A percentile compares a stretch with the other conserved stretches of the same genome.
Evolutionary conservation across 169 alveolate species (phyloP).

Genomic region (Plasmodium chabaudi): DNA sequence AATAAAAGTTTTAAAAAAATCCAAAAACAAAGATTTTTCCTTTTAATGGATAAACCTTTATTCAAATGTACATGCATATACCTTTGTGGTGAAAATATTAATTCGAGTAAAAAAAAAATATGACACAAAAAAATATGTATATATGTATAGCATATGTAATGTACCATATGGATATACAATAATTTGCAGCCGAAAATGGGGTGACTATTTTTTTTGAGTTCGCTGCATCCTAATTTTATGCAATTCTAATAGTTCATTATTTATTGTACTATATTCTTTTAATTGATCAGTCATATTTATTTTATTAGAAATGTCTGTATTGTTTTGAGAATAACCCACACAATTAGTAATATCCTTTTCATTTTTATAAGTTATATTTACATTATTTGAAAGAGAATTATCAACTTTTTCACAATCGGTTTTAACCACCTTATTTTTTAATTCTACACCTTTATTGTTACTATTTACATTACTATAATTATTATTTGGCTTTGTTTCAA

Average conservation of each 20-base stretch:
- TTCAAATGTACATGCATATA: neutral
- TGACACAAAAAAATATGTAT: neutral
- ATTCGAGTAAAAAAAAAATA: neutral
- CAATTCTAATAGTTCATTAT: constrained; percentile 48
- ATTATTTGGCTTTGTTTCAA: constrained; percentile 13
- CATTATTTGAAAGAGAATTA: too few species aligned
- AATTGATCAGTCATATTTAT: too few species aligned
- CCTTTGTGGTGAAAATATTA: neutral
- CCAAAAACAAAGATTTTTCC: neutral
- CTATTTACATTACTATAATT: neutral
- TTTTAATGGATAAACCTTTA: neutral
- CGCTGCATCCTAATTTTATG: constrained; percentile 59
- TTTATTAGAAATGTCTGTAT: too few species aligned
- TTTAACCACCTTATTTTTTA: too few species aligned
- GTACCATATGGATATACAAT: neutral
- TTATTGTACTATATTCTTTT: constrained; percentile 46
- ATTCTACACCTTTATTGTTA: neutral
- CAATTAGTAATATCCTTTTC: neutral
- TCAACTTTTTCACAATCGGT: too few species aligned
- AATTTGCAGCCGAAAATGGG: neutral
- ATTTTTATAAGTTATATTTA: too few species aligned
- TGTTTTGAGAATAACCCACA: too few species aligned
- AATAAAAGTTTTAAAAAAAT: neutral
- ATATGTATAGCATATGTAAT: neutral
- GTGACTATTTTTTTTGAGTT: constrained; percentile 17